Evolutionary conservation across 2,329 filamentous ascomycete genomes (phyloP).

Genomic region (Verruconis gallopava): DNA sequence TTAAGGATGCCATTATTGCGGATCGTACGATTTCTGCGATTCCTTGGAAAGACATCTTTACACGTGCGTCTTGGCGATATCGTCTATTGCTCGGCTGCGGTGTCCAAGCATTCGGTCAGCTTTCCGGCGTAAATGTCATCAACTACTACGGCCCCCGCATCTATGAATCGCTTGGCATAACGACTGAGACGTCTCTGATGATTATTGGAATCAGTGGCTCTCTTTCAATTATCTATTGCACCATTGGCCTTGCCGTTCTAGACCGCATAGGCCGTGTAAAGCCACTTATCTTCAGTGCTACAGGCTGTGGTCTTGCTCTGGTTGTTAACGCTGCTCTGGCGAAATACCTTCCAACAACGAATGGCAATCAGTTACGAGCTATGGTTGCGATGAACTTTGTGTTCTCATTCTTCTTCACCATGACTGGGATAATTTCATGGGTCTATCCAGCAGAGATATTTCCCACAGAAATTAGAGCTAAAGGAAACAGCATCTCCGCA

Average conservation of each 20-base stretch:
- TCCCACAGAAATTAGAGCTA: slow-evolving; percentile 27
- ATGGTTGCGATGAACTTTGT: slow-evolving; percentile 37
- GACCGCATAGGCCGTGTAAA: slow-evolving; percentile 37
- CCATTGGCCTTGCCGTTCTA: slow-evolving; percentile 31
- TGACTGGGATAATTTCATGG: slow-evolving; percentile 20
- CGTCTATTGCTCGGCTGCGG: slow-evolving; percentile 35
- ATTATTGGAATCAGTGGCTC: slow-evolving; percentile 40
- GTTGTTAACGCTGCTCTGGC: background rate
- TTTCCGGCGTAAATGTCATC: slow-evolving; percentile 36
- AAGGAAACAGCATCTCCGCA: slow-evolving; percentile 27
- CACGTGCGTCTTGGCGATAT: slow-evolving; percentile 31
- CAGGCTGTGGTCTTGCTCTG: background rate
- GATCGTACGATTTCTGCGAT: slow-evolving; percentile 16
- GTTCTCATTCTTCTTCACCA: slow-evolving; percentile 33
- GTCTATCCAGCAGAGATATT: slow-evolving; percentile 31
- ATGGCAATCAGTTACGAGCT: slow-evolving; percentile 27
- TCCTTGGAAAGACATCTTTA: slow-evolving; percentile 16
- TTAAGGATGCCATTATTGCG: slow-evolving; percentile 27
- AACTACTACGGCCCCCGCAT: slow-evolving; percentile 31
- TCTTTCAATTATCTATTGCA: slow-evolving; percentile 36
- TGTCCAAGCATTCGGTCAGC: slow-evolving; percentile 36
- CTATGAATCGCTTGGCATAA: slow-evolving; percentile 32
- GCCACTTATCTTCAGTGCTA: slow-evolving; percentile 1
- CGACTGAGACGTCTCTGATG: slow-evolving; percentile 33
- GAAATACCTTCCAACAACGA: slow-evolving; percentile 21